Percentiles rank a stretch among this genome's conserved stretches.
Conservation (phyloP, 495 filamentous ascomycete genomes). For the Aspergillus saccharolyticus region DNA sequence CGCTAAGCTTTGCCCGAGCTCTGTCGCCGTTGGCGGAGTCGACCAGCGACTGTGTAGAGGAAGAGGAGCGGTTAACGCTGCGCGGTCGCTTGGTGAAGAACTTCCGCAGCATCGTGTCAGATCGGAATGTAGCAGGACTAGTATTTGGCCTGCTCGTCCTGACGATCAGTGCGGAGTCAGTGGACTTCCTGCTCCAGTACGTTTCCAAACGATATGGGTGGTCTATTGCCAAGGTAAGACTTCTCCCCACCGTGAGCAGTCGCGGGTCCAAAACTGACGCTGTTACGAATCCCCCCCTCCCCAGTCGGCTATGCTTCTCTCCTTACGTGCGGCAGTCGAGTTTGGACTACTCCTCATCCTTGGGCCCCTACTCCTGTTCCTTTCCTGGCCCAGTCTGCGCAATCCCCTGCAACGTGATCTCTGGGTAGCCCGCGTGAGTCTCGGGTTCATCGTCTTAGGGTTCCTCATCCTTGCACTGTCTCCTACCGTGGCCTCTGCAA, state of each 20-base stretch:
- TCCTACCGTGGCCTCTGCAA: not conserved
- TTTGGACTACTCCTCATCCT: not conserved
- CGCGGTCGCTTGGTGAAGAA: not conserved
- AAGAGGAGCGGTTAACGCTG: too few relatives aligned
- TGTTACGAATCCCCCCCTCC: too few relatives aligned
- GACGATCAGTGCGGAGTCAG: not conserved
- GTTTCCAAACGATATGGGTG: not conserved
- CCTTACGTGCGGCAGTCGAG: not conserved
- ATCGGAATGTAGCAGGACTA: not conserved
- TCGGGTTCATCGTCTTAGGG: not conserved
- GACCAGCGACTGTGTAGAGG: too few relatives aligned
- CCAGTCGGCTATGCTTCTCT: not conserved
- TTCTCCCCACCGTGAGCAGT: not conserved
- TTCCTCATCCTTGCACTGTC: not conserved
- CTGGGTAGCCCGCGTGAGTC: not conserved
- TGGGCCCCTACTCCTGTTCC: too few relatives aligned
- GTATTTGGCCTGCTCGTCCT: not conserved
- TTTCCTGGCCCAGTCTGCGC: too few relatives aligned
- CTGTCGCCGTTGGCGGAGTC: too few relatives aligned
- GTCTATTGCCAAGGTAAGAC: not conserved
- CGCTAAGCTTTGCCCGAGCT: too few relatives aligned
- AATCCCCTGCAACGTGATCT: not conserved
- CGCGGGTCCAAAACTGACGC: too few relatives aligned
- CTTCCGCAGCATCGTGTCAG: not conserved
- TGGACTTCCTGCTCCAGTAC: constrained; percentile 1